Conservation (phyloP, 176 grass and related monocot genomes). For the Bolboschoenus planiculmis region DNA sequence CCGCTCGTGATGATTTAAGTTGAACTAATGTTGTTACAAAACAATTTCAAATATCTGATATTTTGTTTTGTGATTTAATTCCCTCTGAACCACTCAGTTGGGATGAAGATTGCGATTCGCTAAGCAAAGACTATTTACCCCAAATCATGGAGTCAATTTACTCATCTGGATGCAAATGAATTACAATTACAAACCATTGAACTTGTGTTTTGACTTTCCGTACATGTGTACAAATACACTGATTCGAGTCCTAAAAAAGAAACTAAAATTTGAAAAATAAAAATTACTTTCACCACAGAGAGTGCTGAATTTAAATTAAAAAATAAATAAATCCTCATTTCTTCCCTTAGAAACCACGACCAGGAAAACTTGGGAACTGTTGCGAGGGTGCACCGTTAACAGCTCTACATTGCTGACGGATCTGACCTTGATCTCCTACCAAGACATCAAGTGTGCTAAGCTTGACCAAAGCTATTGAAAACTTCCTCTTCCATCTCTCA, state of each 20-base stretch:
- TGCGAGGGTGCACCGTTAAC: neutral
- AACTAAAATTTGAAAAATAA: neutral
- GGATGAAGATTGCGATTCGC: neutral
- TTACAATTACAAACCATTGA: neutral
- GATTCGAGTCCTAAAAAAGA: neutral
- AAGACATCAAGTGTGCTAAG: conserved; percentile 31
- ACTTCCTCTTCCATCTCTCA: conserved; percentile 16
- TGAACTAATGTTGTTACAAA: neutral
- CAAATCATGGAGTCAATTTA: neutral
- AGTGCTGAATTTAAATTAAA: neutral
- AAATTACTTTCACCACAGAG: neutral
- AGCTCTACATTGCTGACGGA: conserved; percentile 34
- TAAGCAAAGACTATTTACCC: neutral
- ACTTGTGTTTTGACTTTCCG: neutral
- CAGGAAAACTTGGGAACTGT: neutral
- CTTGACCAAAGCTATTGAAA: conserved; percentile 48
- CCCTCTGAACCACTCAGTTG: neutral
- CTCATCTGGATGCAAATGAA: neutral
- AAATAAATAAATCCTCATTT: neutral
- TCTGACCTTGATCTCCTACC: conserved; percentile 48
- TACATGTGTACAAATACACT: neutral
- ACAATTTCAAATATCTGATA: neutral
- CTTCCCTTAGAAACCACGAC: conserved; percentile 7
- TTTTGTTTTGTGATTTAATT: neutral
- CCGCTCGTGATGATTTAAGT: neutral